Percentiles rank a stretch among this genome's conserved stretches.
Conservation (phyloP, 345 rosid species). For the Luvunga scandens region DNA sequence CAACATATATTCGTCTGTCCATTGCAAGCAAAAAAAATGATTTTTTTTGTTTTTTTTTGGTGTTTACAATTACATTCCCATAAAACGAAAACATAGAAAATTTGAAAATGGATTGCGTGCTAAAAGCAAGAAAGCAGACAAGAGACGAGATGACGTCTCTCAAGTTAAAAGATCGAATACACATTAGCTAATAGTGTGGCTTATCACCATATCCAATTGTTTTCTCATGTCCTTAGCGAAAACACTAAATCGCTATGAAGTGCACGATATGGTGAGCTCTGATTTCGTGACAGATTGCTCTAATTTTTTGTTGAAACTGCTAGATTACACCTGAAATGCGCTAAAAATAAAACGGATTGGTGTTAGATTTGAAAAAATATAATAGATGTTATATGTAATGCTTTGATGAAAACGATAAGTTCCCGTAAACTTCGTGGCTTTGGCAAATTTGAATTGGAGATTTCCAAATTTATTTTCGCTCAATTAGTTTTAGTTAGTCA, state of each 20-base stretch:
- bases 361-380: neutral
- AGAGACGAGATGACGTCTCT: neutral
- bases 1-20: too few relatives aligned
- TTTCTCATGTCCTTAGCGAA: neutral
- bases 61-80: too few relatives aligned
- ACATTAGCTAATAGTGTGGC: neutral
- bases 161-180: neutral
- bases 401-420: neutral
- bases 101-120: too few relatives aligned
- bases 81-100: too few relatives aligned
- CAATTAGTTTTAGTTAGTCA: too few relatives aligned
- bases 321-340: neutral
- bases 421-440: too few relatives aligned
- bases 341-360: neutral
- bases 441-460: too few relatives aligned
- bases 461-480: too few relatives aligned
- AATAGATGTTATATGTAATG: neutral
- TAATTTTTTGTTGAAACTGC: neutral
- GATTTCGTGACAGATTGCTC: neutral
- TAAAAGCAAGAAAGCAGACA: too few relatives aligned
- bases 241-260: neutral
- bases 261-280: neutral
- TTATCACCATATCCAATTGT: too few relatives aligned
- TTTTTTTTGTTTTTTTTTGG: too few relatives aligned
- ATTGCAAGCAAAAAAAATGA: too few relatives aligned